Percentiles rank a stretch among this genome's conserved stretches.
These are phyloP conservation scores for Microcyclosporella mali DNA, from an alignment of 2,329 filamentous ascomycete genomes.

Conservation along the genomic window DNA sequence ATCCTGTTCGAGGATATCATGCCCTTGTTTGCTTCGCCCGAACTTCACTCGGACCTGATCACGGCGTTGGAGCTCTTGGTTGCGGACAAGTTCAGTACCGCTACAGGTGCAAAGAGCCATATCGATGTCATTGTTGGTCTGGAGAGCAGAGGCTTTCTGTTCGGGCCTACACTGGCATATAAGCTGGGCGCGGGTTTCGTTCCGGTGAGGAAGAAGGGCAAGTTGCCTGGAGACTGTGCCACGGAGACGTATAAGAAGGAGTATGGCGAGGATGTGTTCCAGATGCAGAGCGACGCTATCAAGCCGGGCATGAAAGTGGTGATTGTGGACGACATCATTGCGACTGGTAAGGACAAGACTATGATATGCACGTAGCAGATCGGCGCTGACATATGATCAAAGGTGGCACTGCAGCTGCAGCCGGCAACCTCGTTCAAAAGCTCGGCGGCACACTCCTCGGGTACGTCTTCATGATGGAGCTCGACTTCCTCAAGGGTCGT, in stretches of 20 bases:
- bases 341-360: conserved; percentile 66
- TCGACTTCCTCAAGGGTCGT: conserved; percentile 85
- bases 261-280: conserved; percentile 90
- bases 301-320: conserved; percentile 82
- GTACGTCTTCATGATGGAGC: conserved; percentile 92
- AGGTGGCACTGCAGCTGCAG: conserved; percentile 89
- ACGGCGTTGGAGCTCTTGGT: conserved; percentile 81
- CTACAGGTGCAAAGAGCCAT: conserved; percentile 31
- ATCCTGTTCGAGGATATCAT: conserved; percentile 98
- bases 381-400: conserved; percentile 7
- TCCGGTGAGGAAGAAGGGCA: conserved; percentile 89
- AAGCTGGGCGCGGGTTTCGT: conserved; percentile 80
- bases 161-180: conserved; percentile 83
- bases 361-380: no score
- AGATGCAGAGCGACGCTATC: conserved; percentile 86
- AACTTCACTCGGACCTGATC: conserved; percentile 69
- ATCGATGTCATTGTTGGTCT: conserved; percentile 83
- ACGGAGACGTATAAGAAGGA: conserved; percentile 90
- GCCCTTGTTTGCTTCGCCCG: conserved; percentile 78
- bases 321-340: conserved; percentile 96
- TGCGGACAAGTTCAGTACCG: conserved; percentile 49
- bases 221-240: conserved; percentile 82
- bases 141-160: conserved; percentile 90
- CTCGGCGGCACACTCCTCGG: conserved; percentile 80
- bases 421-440: conserved; percentile 77